phyloP scores from a whole-genome alignment of 73 alveolate genomes.

The Paramecium sonneborni region DNA sequence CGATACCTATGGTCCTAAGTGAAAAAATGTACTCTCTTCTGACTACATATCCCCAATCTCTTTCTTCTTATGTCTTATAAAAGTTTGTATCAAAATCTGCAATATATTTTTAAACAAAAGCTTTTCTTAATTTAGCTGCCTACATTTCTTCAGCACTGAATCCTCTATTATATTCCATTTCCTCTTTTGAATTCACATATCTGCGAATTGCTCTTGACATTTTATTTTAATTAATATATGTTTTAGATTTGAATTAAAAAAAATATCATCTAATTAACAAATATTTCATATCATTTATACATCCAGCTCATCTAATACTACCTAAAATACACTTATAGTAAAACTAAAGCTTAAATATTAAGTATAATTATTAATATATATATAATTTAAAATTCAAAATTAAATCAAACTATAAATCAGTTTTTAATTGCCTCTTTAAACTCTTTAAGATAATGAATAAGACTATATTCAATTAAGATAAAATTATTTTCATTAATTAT shows the following conservation, averaged over 20 bases:
- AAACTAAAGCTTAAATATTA: too few relatives aligned
- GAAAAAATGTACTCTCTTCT: slow-evolving; percentile 74
- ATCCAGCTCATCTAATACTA: too few relatives aligned
- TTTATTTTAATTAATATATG: not conserved
- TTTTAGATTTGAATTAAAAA: not conserved
- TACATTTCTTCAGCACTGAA: slow-evolving; percentile 40
- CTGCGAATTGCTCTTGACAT: slow-evolving; percentile 68
- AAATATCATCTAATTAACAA: not conserved
- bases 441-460: not conserved
- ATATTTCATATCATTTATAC: too few relatives aligned
- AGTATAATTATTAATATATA: too few relatives aligned
- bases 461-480: not conserved
- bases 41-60: slow-evolving; percentile 90
- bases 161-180: slow-evolving; percentile 67
- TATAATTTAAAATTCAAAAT: not conserved
- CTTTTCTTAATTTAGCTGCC: slow-evolving; percentile 66
- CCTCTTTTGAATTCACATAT: slow-evolving; percentile 53
- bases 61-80: slow-evolving; percentile 81
- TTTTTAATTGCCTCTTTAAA: not conserved
- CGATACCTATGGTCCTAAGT: slow-evolving; percentile 58
- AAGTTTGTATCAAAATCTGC: slow-evolving; percentile 63
- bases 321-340: too few relatives aligned
- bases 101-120: slow-evolving; percentile 59
- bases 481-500: not conserved
- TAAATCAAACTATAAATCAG: not conserved